Conservation (phyloP, 768 basidiomycete species). For the Artomyces pyxidatus region DNA sequence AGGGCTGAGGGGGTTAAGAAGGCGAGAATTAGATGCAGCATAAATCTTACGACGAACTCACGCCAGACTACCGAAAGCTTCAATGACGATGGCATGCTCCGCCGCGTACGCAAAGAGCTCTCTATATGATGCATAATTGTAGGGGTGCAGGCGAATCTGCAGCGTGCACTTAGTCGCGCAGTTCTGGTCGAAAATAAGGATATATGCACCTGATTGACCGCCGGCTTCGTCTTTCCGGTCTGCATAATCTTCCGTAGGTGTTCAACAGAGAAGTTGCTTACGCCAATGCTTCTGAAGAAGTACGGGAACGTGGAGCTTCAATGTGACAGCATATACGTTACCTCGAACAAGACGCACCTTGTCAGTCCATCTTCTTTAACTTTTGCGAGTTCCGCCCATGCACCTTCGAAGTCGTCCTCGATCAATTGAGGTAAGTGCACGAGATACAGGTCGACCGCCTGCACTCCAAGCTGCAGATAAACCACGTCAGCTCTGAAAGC, state of each 20-base stretch:
- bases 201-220: slow-evolving; percentile 45
- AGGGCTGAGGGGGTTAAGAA: slow-evolving; percentile 29
- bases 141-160: slow-evolving; percentile 60
- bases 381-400: slow-evolving; percentile 46
- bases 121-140: slow-evolving; percentile 45
- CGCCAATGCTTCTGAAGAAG: slow-evolving; percentile 58
- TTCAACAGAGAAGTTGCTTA: slow-evolving; percentile 46
- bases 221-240: slow-evolving; percentile 41
- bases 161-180: slow-evolving; percentile 1
- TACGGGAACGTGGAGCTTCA: slow-evolving; percentile 18
- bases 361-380: slow-evolving; percentile 30
- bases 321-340: too few species aligned
- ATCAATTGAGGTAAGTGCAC: slow-evolving; percentile 37
- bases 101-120: slow-evolving; percentile 39
- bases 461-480: slow-evolving; percentile 44
- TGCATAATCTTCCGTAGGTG: slow-evolving; percentile 40
- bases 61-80: slow-evolving; percentile 50
- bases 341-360: slow-evolving; percentile 11
- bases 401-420: slow-evolving; percentile 25
- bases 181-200: not conserved
- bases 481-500: too few species aligned
- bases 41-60: slow-evolving; percentile 19
- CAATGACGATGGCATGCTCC: slow-evolving; percentile 45
- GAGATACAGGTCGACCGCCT: slow-evolving; percentile 54
- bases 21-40: not conserved